Base-by-base conservation (phyloP, 148 eudicot species). In the Fagopyrum esculentum region DNA sequence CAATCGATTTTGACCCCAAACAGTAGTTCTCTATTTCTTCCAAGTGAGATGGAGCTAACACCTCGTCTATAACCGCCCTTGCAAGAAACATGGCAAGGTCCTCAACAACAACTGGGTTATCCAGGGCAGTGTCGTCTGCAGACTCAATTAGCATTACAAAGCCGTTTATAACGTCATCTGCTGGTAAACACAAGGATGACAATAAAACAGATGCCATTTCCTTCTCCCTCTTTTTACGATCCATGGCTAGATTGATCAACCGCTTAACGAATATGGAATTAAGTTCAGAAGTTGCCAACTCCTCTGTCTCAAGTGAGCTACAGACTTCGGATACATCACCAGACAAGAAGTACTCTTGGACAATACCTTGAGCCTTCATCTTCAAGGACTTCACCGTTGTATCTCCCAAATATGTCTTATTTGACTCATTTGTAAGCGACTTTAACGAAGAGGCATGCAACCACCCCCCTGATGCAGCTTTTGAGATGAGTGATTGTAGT, bases 121-220 rank as follows among this genome's bases (percentile, higher is more conserved):
- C 91, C 3, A 88, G 73, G 35, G 91, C 86, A 40, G 81, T 84
- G 74, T 88, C 91, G 17, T 88, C 91, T 8, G 89, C 89, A 30
- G 87, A 79, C 69, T 88, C 89, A 40, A 84, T 80, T 45, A 88
- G 15, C 75, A 79, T 75, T 22, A 77, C 77, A 73, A 88, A 86
- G 48, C 91, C 91, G 60, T 80, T 83, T 5, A 72, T 81, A 35
- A 84, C 84, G 61, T 88, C 89, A 9, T 83, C 86, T 5, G 86
- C 69, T 0, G 85, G 85, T 51, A 88, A 81, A 57, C 85, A 80
- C 59, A 86, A 61, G 6, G 91, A 84, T 8, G 91, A 86, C 29
- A 86, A 77, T 13, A 88, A 77, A 80, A 86, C 80, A 6, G 91
- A 86, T n/a, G 87, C 86, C 91, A 88, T 88, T 78, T 88, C 89